Evolutionary conservation across 2,329 filamentous ascomycete species (phyloP).

Genomic region (Fusarium sp.): DNA sequence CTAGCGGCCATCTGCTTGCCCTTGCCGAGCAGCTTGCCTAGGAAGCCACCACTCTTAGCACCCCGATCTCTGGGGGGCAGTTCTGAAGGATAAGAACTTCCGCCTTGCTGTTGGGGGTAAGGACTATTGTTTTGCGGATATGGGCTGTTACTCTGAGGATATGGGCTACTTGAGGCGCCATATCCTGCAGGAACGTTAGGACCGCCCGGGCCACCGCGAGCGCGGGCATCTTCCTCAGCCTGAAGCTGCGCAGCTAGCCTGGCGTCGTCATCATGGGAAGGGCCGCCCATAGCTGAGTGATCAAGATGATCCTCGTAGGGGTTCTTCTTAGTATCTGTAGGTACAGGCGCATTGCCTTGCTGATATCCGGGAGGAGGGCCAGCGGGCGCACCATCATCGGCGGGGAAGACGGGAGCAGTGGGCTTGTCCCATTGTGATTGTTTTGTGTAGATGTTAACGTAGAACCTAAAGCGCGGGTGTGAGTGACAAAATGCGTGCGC

Average conservation of each 20-base stretch:
- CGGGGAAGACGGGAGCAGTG: slow-evolving; percentile 74
- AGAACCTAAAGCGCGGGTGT: slow-evolving; percentile 75
- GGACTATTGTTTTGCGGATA: slow-evolving; percentile 50
- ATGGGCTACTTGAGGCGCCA: slow-evolving; percentile 50
- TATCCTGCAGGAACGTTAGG: slow-evolving; percentile 56
- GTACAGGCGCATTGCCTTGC: slow-evolving; percentile 58
- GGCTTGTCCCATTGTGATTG: slow-evolving; percentile 93
- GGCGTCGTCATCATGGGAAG: slow-evolving; percentile 75
- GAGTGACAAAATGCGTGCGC: slow-evolving; percentile 17
- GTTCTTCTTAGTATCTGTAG: slow-evolving; percentile 76
- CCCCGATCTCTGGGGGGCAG: slow-evolving; percentile 60
- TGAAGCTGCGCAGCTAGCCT: slow-evolving; percentile 83
- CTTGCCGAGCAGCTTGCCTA: slow-evolving; percentile 69
- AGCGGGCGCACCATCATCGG: slow-evolving; percentile 60
- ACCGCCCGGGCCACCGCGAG: slow-evolving; percentile 52
- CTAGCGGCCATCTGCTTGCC: slow-evolving; percentile 57
- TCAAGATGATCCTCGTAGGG: slow-evolving; percentile 71
- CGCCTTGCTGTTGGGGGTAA: slow-evolving; percentile 53
- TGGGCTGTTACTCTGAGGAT: slow-evolving; percentile 45
- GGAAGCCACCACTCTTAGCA: slow-evolving; percentile 62
- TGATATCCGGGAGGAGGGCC: slow-evolving; percentile 80
- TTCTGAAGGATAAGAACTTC: slow-evolving; percentile 55
- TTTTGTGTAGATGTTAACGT: slow-evolving; percentile 90
- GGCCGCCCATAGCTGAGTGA: slow-evolving; percentile 52
- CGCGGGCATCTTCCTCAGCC: slow-evolving; percentile 83